A percentile compares a stretch with the other conserved stretches of the same genome.
phyloP scores from a whole-genome alignment of 2,329 filamentous ascomycete genomes.

The Diplodia intermedia region DNA sequence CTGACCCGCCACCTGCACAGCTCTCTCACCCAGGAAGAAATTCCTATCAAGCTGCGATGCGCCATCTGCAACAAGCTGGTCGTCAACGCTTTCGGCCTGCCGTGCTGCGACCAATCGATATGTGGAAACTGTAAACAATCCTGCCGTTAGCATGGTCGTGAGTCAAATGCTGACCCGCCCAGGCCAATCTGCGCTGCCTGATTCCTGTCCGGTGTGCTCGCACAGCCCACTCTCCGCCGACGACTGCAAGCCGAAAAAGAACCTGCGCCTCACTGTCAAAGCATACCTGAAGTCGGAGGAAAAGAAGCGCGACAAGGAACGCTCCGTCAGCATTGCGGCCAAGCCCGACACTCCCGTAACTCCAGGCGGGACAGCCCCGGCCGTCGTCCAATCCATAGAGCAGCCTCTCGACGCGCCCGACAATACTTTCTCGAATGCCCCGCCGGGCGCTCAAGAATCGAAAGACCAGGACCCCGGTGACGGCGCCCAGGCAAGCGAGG shows the following conservation, averaged over 20 bases:
- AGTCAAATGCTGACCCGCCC: slow-evolving; percentile 34
- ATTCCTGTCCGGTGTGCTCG: slow-evolving; percentile 89
- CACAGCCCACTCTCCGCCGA: slow-evolving; percentile 86
- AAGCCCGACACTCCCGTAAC: slow-evolving; percentile 25
- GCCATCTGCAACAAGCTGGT: slow-evolving; percentile 91
- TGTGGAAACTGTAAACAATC: slow-evolving; percentile 79
- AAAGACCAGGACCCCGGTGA: slow-evolving; percentile 2
- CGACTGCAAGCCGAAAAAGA: slow-evolving; percentile 87
- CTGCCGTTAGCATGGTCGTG: neutral
- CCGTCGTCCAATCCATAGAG: slow-evolving; percentile 30
- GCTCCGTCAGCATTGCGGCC: slow-evolving; percentile 37
- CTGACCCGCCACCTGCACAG: slow-evolving; percentile 55
- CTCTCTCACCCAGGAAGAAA: slow-evolving; percentile 78
- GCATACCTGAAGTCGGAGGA: slow-evolving; percentile 90
- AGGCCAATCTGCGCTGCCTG: slow-evolving; percentile 78
- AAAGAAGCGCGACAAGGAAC: slow-evolving; percentile 76
- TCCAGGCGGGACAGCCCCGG: slow-evolving; percentile 15
- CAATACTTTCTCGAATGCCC: neutral
- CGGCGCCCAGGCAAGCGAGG: neutral
- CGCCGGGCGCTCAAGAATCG: neutral
- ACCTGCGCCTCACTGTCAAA: slow-evolving; percentile 87
- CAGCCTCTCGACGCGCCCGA: slow-evolving; percentile 17
- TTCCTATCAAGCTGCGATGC: slow-evolving; percentile 96
- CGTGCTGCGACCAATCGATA: slow-evolving; percentile 94
- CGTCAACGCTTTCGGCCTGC: slow-evolving; percentile 86